Base-by-base conservation (phyloP, 352 stramenopile genomes). In the Globisporangium orthogonon region DNA sequence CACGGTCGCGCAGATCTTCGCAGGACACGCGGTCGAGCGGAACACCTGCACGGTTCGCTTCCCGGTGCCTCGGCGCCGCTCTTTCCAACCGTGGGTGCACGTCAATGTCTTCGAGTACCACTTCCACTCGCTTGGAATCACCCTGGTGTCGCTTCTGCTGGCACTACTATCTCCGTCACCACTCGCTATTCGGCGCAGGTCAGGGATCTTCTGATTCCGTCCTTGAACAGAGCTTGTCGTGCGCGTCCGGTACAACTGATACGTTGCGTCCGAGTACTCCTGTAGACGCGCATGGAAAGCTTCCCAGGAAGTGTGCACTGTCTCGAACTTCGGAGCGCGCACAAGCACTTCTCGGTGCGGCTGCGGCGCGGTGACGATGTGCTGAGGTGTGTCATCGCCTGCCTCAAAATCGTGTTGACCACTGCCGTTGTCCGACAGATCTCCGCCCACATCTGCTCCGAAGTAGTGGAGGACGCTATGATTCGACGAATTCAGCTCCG, bases 81-180 rank as follows among this genome's bases (percentile, higher is more conserved):
- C 76, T 47, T 91, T 91, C 81, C 81, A 91, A n/a, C 81, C 81
- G 61, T 91, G 81, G 0, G 81, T 91, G 18, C 81, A 91, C 44
- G 76, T 89, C 7, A 91, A 54, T 0, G 81, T 91, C 58, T 91
- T 91, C 0, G 79, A 89, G 50, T 91, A 91, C 81, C 81, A 91
- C 60, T 79, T 76, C 78, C 72, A 91, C 7, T 75, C 62, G 37
- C 85, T 76, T 0, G 81, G 81, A 7, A 91, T 91, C 45, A 70
- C 60, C 4, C 69, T 60, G 17, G 73, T 60, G 15, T 61, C 50
- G 4, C 56, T 62, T 13, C 67, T 44, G 60, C 37, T 14, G 45
- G 18, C 30, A 23, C 37, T 43, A 7, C 31, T 31, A 2, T 51
- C 30, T 7, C 11, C 13, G 3, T 51, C n/a, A 2, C 11, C 7